These are phyloP conservation scores for Candida incommunis DNA, from an alignment of 805 yeast genomes.

Conservation along the genomic window DNA sequence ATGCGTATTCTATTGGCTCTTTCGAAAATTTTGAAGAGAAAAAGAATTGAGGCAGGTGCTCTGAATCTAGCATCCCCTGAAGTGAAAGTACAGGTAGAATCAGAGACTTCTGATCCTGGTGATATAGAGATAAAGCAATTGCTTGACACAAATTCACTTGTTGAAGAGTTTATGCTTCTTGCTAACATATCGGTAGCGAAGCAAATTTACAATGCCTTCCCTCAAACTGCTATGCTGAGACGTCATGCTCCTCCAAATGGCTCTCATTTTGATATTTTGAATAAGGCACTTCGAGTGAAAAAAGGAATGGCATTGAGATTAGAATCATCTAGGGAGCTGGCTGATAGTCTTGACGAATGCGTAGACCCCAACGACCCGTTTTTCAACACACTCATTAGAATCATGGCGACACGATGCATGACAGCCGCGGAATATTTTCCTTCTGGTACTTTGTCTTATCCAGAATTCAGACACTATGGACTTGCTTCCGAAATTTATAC, in stretches of 20 bases:
- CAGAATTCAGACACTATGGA: slow-evolving; percentile 94
- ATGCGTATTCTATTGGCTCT: slow-evolving; percentile 68
- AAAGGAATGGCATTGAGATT: slow-evolving; percentile 63
- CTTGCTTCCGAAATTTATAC: slow-evolving; percentile 95
- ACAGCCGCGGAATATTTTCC: slow-evolving; percentile 97
- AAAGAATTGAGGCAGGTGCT: slow-evolving; percentile 89
- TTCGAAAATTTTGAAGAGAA: slow-evolving; percentile 76
- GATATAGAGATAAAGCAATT: slow-evolving; percentile 86
- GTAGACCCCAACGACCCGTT: slow-evolving; percentile 72
- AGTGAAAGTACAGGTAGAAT: slow-evolving; percentile 92
- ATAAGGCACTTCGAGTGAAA: slow-evolving; percentile 74
- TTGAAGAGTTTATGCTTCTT: slow-evolving; percentile 95
- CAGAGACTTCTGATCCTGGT: slow-evolving; percentile 92
- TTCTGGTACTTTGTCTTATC: slow-evolving; percentile 75
- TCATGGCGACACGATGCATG: slow-evolving; percentile 98
- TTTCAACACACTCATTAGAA: slow-evolving; percentile 84
- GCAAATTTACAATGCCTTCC: slow-evolving; percentile 82
- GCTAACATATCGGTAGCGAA: slow-evolving; percentile 95
- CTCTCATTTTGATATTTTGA: slow-evolving; percentile 76
- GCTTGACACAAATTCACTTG: slow-evolving; percentile 85
- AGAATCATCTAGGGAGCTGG: slow-evolving; percentile 80
- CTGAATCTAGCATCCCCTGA: slow-evolving; percentile 94
- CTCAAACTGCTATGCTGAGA: slow-evolving; percentile 97
- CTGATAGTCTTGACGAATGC: slow-evolving; percentile 86
- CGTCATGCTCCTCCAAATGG: slow-evolving; percentile 97